A percentile compares a stretch with the other conserved stretches of the same genome.
phyloP scores from a whole-genome alignment of 1,284 basidiomycete species.

The Cryptococcus wingfieldii region DNA sequence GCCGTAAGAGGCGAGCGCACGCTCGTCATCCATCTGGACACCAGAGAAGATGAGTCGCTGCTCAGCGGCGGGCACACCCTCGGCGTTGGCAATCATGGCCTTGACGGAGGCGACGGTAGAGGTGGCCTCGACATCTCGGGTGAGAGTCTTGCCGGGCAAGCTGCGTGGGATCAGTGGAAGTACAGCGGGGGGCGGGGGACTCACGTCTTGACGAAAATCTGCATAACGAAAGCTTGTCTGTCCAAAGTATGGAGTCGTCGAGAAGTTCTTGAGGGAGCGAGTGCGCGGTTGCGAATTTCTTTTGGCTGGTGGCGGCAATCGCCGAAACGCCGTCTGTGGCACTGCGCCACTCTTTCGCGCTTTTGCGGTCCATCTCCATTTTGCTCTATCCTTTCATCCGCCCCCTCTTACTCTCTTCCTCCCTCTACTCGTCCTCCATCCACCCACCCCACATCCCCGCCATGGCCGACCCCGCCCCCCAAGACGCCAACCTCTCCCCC shows the following conservation, averaged over 20 bases:
- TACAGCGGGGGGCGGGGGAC: conserved; percentile 33
- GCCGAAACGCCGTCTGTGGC: neutral
- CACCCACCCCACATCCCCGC: neutral
- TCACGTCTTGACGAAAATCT: conserved; percentile 92
- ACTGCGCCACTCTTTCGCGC: neutral
- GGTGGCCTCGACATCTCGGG: conserved; percentile 78
- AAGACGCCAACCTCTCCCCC: conserved; percentile 29
- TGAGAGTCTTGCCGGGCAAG: conserved; percentile 98
- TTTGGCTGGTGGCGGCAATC: neutral
- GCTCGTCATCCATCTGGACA: conserved; percentile 94
- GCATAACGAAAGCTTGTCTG: conserved; percentile 55
- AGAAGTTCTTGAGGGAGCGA: conserved; percentile 25
- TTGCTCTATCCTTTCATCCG: neutral
- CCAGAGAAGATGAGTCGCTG: conserved; percentile 98
- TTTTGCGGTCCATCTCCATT: neutral
- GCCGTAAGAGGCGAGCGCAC: conserved; percentile 86
- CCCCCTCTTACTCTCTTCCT: neutral
- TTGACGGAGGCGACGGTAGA: conserved; percentile 99
- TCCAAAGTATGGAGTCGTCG: conserved; percentile 34
- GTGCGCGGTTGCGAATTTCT: neutral
- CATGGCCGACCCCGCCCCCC: neutral
- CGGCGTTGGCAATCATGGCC: conserved; percentile 93
- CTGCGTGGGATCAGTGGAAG: conserved; percentile 48
- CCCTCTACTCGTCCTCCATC: neutral
- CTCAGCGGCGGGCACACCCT: conserved; percentile 78